phyloP scores from a whole-genome alignment of 495 filamentous ascomycete species.

The Penicillium malachiteum region DNA sequence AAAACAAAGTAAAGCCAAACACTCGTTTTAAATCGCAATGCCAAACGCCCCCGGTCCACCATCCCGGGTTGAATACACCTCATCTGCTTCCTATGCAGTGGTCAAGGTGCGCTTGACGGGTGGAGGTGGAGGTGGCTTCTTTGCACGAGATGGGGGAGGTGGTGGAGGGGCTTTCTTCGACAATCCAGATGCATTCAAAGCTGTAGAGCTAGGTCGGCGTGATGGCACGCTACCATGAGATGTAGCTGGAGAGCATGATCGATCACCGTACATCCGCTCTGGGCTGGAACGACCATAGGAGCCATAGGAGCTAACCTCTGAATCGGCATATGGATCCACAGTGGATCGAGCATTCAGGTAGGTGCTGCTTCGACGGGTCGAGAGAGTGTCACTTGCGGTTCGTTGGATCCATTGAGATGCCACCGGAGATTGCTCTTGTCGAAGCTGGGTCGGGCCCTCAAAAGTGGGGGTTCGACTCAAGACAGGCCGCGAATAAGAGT shows the following conservation, averaged over 20 bases:
- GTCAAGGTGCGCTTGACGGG: conserved; percentile 48
- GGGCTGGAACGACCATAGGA: conserved; percentile 57
- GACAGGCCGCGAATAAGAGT: conserved; percentile 39
- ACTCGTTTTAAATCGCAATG: neutral
- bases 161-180: conserved; percentile 74
- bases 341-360: conserved; percentile 37
- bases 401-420: conserved; percentile 50
- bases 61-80: conserved; percentile 4
- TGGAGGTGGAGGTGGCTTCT: conserved; percentile 68
- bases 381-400: conserved; percentile 56
- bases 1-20: neutral
- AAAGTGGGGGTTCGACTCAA: conserved; percentile 52
- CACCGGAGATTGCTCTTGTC: conserved; percentile 47
- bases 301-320: conserved; percentile 53
- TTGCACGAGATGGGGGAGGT: conserved; percentile 75
- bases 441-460: conserved; percentile 55
- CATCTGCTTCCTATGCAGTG: conserved; percentile 21
- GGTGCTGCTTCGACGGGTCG: conserved; percentile 41
- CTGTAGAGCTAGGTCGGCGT: conserved; percentile 53
- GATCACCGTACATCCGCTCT: conserved; percentile 50
- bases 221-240: conserved; percentile 60
- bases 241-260: conserved; percentile 62
- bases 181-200: conserved; percentile 37
- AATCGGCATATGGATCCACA: conserved; percentile 63
- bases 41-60: conserved; percentile 17